Evolutionary conservation across 805 yeast genomes (phyloP).

Genomic region (Metschnikowia anglica): DNA sequence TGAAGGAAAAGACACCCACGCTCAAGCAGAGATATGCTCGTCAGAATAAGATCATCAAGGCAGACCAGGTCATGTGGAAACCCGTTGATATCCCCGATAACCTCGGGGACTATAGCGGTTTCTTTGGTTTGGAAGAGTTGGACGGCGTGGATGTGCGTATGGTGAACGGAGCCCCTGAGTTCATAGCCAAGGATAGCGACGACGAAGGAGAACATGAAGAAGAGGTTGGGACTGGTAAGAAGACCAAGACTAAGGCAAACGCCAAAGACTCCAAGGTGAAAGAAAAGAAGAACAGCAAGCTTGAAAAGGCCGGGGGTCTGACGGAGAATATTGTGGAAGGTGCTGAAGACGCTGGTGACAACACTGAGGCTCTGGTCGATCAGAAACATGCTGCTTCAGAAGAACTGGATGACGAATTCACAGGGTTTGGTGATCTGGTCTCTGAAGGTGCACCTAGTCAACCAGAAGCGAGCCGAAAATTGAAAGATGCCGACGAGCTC

Average conservation of each 20-base stretch:
- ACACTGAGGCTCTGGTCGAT: background rate
- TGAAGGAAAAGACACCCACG: slow-evolving; percentile 23
- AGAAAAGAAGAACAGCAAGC: slow-evolving; percentile 9
- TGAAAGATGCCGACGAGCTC: slow-evolving; percentile 21
- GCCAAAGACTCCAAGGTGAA: slow-evolving; percentile 15
- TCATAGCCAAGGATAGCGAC: slow-evolving; percentile 36
- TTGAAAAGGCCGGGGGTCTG: background rate
- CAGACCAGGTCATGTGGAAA: slow-evolving; percentile 69
- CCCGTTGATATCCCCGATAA: slow-evolving; percentile 80
- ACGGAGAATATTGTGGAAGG: slow-evolving; percentile 17
- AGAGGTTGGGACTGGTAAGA: slow-evolving; percentile 25
- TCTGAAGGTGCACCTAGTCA: background rate
- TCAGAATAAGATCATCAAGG: slow-evolving; percentile 44
- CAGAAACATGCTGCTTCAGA: background rate
- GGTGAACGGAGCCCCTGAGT: slow-evolving; percentile 65
- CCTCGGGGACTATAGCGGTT: slow-evolving; percentile 83
- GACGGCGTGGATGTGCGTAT: slow-evolving; percentile 87
- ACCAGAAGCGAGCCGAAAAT: slow-evolving; percentile 2
- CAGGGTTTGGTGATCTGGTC: slow-evolving; percentile 26
- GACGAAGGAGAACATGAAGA: slow-evolving; percentile 30
- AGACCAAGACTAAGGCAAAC: slow-evolving; percentile 18
- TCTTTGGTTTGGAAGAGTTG: slow-evolving; percentile 89
- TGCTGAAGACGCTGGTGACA: slow-evolving; percentile 24
- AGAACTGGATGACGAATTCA: slow-evolving; percentile 25
- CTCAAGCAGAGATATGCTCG: slow-evolving; percentile 31